These are phyloP conservation scores for Pugionium dolabratum DNA, from an alignment of 345 rosid genomes.

Conservation along the genomic window DNA sequence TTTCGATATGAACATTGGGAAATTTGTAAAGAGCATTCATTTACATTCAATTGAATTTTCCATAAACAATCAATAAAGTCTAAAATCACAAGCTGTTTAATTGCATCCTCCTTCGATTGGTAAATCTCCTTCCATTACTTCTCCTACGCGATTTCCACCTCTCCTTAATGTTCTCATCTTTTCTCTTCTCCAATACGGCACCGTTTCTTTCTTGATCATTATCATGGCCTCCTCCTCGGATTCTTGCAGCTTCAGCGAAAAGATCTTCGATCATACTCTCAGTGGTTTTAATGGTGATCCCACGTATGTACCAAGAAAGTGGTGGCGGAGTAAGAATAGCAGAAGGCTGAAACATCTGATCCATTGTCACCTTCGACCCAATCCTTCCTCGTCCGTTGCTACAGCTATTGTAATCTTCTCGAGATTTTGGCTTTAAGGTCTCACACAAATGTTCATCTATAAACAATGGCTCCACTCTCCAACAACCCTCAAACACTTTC, in stretches of 20 bases:
- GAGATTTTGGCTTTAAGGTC: conserved; percentile 53
- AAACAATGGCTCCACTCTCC: conserved; percentile 78
- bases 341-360: conserved; percentile 84
- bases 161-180: conserved; percentile 29
- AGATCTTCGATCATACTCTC: conserved; percentile 79
- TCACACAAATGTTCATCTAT: conserved; percentile 69
- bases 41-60: background rate
- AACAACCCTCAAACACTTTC: conserved; percentile 85
- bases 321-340: conserved; percentile 79
- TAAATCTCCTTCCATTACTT: conserved; percentile 9
- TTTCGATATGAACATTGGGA: background rate
- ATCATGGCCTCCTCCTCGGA: conserved; percentile 21
- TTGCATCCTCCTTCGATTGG: conserved; percentile 6
- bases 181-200: background rate
- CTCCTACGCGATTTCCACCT: conserved; percentile 36
- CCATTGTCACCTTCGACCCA: conserved; percentile 76
- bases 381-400: conserved; percentile 77
- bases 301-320: conserved; percentile 89
- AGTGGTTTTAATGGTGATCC: conserved; percentile 76
- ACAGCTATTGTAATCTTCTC: conserved; percentile 64
- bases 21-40: background rate
- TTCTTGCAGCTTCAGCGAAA: conserved; percentile 34
- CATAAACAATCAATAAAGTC: conserved; percentile 1
- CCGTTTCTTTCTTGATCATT: background rate
- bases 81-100: background rate